Conservation (phyloP, 1,284 basidiomycete genomes). For the Caloboletus inedulis region DNA sequence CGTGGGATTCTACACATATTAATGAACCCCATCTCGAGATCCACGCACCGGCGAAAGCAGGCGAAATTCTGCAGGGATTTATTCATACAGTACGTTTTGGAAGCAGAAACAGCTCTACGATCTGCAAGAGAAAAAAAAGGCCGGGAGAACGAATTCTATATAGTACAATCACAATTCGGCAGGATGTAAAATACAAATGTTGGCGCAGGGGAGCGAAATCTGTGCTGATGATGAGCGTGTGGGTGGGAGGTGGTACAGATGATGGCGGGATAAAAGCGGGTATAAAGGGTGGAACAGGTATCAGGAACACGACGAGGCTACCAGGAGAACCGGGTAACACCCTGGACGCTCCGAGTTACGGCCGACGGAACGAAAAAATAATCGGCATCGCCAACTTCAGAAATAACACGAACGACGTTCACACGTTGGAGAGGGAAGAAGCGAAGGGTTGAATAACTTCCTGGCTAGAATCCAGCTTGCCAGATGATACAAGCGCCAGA, state of each 20-base stretch:
- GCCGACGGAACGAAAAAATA: constrained; percentile 22
- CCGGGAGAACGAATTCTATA: constrained; percentile 16
- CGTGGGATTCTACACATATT: too few relatives aligned
- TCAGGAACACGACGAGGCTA: constrained; percentile 25
- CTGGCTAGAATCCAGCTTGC: constrained; percentile 27
- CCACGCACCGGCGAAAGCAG: too few relatives aligned
- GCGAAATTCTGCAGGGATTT: background rate
- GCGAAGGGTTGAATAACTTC: constrained; percentile 12
- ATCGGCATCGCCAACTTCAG: constrained; percentile 25
- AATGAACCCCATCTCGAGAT: too few relatives aligned
- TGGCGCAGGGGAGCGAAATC: constrained; percentile 11
- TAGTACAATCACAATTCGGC: constrained; percentile 11
- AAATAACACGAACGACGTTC: constrained; percentile 14
- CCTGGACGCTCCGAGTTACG: constrained; percentile 14
- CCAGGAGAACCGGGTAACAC: constrained; percentile 16
- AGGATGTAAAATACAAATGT: constrained; percentile 22
- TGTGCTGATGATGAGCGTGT: constrained; percentile 20
- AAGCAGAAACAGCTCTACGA: constrained; percentile 1
- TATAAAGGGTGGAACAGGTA: constrained; percentile 32
- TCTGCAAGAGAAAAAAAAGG: constrained; percentile 7
- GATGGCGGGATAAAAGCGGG: constrained; percentile 25
- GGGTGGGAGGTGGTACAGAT: constrained; percentile 28
- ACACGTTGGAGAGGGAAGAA: constrained; percentile 19
- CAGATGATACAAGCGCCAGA: constrained; percentile 12
- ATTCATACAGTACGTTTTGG: constrained; percentile 7